Conservation (phyloP, 2,329 filamentous ascomycete genomes). For the Paecilomyces variotii region DNA sequence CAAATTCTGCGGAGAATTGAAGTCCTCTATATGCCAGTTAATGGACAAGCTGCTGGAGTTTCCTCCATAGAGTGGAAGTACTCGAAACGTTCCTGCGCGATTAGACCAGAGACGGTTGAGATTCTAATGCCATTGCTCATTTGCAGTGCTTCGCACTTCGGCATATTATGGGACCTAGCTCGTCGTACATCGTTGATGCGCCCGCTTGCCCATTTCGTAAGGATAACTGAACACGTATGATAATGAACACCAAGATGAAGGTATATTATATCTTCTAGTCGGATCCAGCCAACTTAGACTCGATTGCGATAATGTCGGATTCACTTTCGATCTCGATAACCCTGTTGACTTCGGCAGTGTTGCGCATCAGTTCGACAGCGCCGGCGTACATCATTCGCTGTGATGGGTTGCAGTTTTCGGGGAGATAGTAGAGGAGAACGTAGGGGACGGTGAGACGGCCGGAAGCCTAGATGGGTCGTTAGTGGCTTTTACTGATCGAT, state of each 20-base stretch:
- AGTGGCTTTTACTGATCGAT: neutral
- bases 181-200: neutral
- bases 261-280: neutral
- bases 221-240: neutral
- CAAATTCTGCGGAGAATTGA: too few species aligned
- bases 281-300: slow-evolving; percentile 24
- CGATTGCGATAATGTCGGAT: slow-evolving; percentile 78
- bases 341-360: slow-evolving; percentile 79
- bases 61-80: neutral
- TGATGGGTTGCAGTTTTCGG: slow-evolving; percentile 80
- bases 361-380: slow-evolving; percentile 92
- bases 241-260: neutral
- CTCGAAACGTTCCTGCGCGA: neutral
- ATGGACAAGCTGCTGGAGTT: neutral
- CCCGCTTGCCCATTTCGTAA: neutral
- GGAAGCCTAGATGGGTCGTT: slow-evolving; percentile 50
- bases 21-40: too few species aligned
- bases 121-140: neutral
- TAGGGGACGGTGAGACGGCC: slow-evolving; percentile 86
- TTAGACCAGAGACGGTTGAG: neutral
- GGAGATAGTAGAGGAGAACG: slow-evolving; percentile 89
- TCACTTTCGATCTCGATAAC: slow-evolving; percentile 76
- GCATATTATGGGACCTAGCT: neutral
- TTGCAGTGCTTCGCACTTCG: neutral
- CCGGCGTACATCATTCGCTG: slow-evolving; percentile 90